Percentiles rank a stretch among this genome's conserved stretches.
Conservation (phyloP, 2,329 filamentous ascomycete genomes). For the Hypomyces perniciosus region DNA sequence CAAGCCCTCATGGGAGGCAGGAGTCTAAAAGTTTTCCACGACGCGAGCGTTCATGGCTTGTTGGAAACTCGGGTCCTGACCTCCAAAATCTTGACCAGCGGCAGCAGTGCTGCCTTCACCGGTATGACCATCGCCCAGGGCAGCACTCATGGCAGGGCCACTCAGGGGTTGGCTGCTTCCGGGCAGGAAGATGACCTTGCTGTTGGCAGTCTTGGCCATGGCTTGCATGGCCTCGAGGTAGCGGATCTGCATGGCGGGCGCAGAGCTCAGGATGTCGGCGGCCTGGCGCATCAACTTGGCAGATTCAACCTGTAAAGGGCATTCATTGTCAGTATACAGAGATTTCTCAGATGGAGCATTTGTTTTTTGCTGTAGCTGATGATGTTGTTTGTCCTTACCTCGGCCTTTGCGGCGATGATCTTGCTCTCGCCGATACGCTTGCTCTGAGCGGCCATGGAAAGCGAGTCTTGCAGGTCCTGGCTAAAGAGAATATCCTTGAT, state of each 20-base stretch:
- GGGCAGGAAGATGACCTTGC: slow-evolving; percentile 81
- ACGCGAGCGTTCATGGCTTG: slow-evolving; percentile 74
- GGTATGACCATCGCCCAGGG: slow-evolving; percentile 32
- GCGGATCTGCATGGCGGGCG: slow-evolving; percentile 95
- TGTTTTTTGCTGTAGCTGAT: neutral
- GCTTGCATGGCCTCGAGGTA: slow-evolving; percentile 98
- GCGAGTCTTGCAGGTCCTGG: slow-evolving; percentile 87
- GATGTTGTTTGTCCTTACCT: slow-evolving; percentile 39
- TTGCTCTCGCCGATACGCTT: slow-evolving; percentile 98
- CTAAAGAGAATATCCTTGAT: slow-evolving; percentile 99
- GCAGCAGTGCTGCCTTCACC: slow-evolving; percentile 40
- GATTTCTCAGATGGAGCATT: neutral
- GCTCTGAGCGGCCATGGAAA: slow-evolving; percentile 97
- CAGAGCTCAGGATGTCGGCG: slow-evolving; percentile 84
- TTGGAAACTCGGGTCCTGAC: slow-evolving; percentile 60
- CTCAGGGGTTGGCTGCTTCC: slow-evolving; percentile 51
- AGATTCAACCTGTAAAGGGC: slow-evolving; percentile 60
- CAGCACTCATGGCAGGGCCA: slow-evolving; percentile 34
- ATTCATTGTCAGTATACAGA: slow-evolving; percentile 6
- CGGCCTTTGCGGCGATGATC: slow-evolving; percentile 93
- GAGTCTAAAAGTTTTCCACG: slow-evolving; percentile 73
- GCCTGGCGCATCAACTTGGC: slow-evolving; percentile 92
- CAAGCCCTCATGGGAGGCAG: slow-evolving; percentile 12
- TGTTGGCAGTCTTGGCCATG: slow-evolving; percentile 92
- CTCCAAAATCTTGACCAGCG: slow-evolving; percentile 47